Conservation (phyloP, 2,329 filamentous ascomycete genomes). For the Curvularia sp. region DNA sequence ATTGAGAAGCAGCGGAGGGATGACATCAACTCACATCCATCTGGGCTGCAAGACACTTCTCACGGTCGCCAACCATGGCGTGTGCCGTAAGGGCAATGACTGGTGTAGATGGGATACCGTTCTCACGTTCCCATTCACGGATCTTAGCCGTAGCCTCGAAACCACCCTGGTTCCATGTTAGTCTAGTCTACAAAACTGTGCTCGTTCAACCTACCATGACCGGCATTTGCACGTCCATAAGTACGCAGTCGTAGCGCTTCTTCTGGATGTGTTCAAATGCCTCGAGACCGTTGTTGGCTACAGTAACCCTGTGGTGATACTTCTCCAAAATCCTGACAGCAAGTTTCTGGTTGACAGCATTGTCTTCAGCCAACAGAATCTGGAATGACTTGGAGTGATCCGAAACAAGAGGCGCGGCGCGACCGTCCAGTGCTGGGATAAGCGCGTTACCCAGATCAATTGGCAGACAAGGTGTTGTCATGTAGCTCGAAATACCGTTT, state of each 20-base stretch:
- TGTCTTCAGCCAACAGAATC: slow-evolving; percentile 94
- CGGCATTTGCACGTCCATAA: slow-evolving; percentile 99
- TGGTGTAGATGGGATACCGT: slow-evolving; percentile 81
- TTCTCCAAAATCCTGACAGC: slow-evolving; percentile 98
- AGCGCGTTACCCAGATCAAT: slow-evolving; percentile 96
- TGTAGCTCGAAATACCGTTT: slow-evolving; percentile 96
- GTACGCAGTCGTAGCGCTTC: slow-evolving; percentile 91
- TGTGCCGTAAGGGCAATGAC: slow-evolving; percentile 97
- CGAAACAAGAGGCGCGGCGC: slow-evolving; percentile 86
- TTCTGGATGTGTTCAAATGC: slow-evolving; percentile 91
- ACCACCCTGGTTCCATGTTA: slow-evolving; percentile 71
- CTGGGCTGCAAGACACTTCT: slow-evolving; percentile 97
- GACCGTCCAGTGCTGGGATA: slow-evolving; percentile 91
- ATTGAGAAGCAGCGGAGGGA: not conserved
- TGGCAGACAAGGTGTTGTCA: slow-evolving; percentile 93
- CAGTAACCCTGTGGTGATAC: slow-evolving; percentile 89
- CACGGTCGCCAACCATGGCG: slow-evolving; percentile 97
- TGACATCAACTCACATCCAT: slow-evolving; percentile 71
- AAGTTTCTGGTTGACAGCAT: slow-evolving; percentile 93
- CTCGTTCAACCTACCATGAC: slow-evolving; percentile 74
- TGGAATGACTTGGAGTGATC: slow-evolving; percentile 96
- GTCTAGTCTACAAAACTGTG: slow-evolving; percentile 16
- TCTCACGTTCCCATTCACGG: slow-evolving; percentile 86
- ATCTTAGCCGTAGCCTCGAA: slow-evolving; percentile 98
- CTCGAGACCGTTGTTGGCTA: slow-evolving; percentile 93